Percentiles rank a stretch among this genome's conserved stretches.
Evolutionary conservation across 352 stramenopile genomes (phyloP).

Genomic region (Phytophthora lateralis): DNA sequence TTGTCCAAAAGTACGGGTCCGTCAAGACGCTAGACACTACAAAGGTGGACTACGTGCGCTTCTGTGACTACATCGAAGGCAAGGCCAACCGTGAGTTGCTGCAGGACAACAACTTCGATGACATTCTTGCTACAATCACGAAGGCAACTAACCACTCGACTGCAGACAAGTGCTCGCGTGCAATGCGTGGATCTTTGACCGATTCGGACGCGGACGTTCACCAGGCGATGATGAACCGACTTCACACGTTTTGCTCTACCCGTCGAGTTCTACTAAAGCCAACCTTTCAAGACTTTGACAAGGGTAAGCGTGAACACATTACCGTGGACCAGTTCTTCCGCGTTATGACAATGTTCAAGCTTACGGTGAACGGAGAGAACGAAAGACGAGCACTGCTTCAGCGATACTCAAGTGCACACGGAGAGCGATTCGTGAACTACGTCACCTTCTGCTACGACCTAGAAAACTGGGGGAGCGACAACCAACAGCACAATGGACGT

Average conservation of each 20-base stretch:
- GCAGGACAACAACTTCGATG: conserved; percentile 56
- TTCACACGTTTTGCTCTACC: conserved; percentile 62
- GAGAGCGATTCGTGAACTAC: conserved; percentile 84
- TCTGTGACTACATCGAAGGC: conserved; percentile 70
- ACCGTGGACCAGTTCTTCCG: conserved; percentile 85
- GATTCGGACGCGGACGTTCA: conserved; percentile 53
- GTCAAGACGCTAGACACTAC: conserved; percentile 44
- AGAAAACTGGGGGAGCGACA: conserved; percentile 55
- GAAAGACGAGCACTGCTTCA: conserved; percentile 68
- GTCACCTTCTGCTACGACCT: conserved; percentile 86
- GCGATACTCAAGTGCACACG: conserved; percentile 72
- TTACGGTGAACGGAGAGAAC: conserved; percentile 50
- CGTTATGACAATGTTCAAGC: conserved; percentile 81
- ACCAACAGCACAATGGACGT: conserved; percentile 31
- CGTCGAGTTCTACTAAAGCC: conserved; percentile 78
- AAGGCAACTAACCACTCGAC: conserved; percentile 31
- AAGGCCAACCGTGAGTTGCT: conserved; percentile 28
- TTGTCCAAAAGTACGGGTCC: conserved; percentile 65
- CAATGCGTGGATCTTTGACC: conserved; percentile 58
- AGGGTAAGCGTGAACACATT: conserved; percentile 72
- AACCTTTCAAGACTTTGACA: conserved; percentile 85
- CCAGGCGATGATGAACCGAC: conserved; percentile 61
- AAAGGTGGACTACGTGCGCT: conserved; percentile 82
- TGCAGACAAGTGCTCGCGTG: conserved; percentile 61
- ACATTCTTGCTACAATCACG: conserved; percentile 53